Evolutionary conservation across 1,284 basidiomycete genomes (phyloP).

Genomic region (Sanghuangporus baumii): DNA sequence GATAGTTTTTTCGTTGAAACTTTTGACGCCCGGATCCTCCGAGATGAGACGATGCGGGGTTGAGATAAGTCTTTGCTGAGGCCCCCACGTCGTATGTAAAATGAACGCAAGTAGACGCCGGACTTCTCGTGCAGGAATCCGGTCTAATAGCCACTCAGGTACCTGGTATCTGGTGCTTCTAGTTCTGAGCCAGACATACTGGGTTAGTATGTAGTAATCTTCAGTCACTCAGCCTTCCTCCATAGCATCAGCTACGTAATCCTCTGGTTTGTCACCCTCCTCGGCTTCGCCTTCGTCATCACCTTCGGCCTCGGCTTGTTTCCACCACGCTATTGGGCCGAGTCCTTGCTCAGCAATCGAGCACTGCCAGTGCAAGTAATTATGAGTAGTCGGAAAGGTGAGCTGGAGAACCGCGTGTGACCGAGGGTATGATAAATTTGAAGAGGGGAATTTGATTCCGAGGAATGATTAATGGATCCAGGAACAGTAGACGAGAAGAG

Average conservation of each 20-base stretch:
- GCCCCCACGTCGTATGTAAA: too few relatives aligned
- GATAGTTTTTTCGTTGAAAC: too few relatives aligned
- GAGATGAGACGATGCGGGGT: too few relatives aligned
- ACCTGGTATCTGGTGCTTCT: too few relatives aligned
- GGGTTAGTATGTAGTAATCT: neutral
- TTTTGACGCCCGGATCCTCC: too few relatives aligned
- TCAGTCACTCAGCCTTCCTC: slow-evolving; percentile 27
- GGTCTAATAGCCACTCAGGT: too few relatives aligned
- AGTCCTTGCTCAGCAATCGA: slow-evolving; percentile 89
- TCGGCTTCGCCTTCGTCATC: slow-evolving; percentile 1
- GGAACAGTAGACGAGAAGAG: neutral
- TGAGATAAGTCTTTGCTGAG: too few relatives aligned
- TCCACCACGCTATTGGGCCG: slow-evolving; percentile 74
- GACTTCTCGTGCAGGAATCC: too few relatives aligned
- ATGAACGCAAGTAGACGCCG: too few relatives aligned
- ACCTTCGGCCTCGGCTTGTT: slow-evolving; percentile 24
- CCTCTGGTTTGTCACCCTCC: neutral
- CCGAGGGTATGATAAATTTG: neutral
- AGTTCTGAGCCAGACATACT: too few relatives aligned
- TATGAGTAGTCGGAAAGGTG: neutral
- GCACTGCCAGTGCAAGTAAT: slow-evolving; percentile 65
- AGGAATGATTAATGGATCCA: neutral
- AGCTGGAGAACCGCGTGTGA: slow-evolving; percentile 2
- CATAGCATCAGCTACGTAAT: slow-evolving; percentile 26
- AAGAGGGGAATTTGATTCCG: neutral